Conservation (phyloP, 371 early-diverging fungal species). For the Haplosporangium sp. region DNA sequence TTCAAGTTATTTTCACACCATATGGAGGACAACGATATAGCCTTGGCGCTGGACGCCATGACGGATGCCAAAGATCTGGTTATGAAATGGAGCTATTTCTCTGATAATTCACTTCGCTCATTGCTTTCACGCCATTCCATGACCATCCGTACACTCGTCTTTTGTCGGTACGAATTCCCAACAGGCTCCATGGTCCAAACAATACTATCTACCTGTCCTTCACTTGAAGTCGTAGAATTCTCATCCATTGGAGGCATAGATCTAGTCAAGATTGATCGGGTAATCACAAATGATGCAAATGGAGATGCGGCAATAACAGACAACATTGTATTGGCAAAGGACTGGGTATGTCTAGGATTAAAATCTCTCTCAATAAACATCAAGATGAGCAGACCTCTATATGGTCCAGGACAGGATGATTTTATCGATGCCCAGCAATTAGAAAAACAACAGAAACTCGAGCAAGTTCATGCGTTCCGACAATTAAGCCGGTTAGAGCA, state of each 20-base stretch:
- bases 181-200: not conserved
- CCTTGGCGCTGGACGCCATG: not conserved
- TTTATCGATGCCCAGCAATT: not conserved
- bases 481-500: not conserved
- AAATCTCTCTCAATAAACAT: not conserved
- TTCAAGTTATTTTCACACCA: not conserved
- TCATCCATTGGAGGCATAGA: not conserved
- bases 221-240: not conserved
- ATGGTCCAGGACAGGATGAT: not conserved
- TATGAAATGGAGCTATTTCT: not conserved
- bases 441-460: not conserved
- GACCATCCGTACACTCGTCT: not conserved
- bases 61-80: not conserved
- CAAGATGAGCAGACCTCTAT: not conserved
- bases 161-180: not conserved
- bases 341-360: not conserved
- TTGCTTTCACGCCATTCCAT: not conserved
- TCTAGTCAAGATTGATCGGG: not conserved
- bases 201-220: not conserved
- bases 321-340: not conserved
- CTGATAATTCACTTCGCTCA: not conserved
- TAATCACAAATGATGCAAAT: not conserved
- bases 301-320: not conserved
- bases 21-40: not conserved
- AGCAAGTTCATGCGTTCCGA: not conserved